Percentiles rank a stretch among this genome's conserved stretches.
These are phyloP conservation scores for Gracilaria vermiculophylla DNA, from an alignment of 23 red algal species.

Conservation along the genomic window DNA sequence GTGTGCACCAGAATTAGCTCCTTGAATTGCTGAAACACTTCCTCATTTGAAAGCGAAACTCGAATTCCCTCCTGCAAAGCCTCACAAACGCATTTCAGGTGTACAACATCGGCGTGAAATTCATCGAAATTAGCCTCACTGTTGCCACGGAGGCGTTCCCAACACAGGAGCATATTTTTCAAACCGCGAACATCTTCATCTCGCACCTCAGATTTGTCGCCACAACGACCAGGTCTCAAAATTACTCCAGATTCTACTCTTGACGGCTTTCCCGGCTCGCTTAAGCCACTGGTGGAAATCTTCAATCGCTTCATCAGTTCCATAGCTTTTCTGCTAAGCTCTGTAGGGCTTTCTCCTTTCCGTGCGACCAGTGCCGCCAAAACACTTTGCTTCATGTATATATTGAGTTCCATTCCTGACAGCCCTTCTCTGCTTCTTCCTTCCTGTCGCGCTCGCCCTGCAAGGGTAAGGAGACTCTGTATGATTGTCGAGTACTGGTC, in stretches of 20 bases:
- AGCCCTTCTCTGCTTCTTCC: not conserved
- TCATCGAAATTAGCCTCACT: not conserved
- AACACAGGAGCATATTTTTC: not conserved
- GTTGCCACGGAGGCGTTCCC: not conserved
- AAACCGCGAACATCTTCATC: not conserved
- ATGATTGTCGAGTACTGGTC: not conserved
- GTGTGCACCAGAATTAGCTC: not conserved
- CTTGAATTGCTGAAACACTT: not conserved
- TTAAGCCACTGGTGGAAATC: not conserved
- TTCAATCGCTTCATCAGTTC: not conserved
- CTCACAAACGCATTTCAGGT: constrained; percentile 3
- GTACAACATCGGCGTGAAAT: not conserved
- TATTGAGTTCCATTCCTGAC: not conserved
- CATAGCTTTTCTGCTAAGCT: not conserved
- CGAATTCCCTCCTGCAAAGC: not conserved
- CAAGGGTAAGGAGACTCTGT: not conserved
- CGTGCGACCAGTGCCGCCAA: not conserved
- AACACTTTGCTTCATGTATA: not conserved
- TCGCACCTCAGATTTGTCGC: not conserved
- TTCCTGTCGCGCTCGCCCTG: not conserved
- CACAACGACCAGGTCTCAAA: not conserved
- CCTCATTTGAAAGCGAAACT: not conserved
- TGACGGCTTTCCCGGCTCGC: not conserved
- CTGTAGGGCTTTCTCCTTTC: not conserved
- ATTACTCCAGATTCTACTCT: not conserved